These are phyloP conservation scores for Phoma sp. DNA, from an alignment of 2,329 filamentous ascomycete species.

Conservation along the genomic window DNA sequence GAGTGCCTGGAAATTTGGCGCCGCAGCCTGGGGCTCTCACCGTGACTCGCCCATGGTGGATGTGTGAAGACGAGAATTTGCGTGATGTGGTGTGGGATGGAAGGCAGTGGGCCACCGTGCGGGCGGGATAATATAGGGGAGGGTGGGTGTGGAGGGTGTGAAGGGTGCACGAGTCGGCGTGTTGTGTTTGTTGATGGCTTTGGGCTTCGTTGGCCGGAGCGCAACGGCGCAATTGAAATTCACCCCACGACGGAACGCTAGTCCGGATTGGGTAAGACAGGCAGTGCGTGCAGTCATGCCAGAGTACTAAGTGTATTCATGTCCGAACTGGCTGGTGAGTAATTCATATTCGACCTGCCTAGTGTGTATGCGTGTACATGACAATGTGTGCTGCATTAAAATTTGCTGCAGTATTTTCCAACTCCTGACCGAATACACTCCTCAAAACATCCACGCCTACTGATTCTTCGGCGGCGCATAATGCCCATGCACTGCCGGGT, in stretches of 20 bases:
- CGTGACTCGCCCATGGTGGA: constrained; percentile 69
- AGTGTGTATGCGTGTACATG: too few relatives aligned
- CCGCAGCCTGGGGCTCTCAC: constrained; percentile 47
- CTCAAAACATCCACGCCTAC: neutral
- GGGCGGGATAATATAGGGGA: constrained; percentile 6
- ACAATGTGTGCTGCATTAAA: too few relatives aligned
- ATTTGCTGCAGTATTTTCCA: neutral
- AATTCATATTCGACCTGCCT: too few relatives aligned
- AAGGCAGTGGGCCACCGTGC: constrained; percentile 12
- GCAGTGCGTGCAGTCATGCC: too few relatives aligned
- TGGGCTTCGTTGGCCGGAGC: constrained; percentile 16
- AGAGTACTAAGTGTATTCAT: too few relatives aligned
- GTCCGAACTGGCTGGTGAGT: too few relatives aligned
- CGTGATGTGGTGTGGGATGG: constrained; percentile 10
- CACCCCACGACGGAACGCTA: constrained; percentile 23
- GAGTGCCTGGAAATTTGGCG: constrained; percentile 24
- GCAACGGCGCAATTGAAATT: constrained; percentile 25
- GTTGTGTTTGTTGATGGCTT: constrained; percentile 39
- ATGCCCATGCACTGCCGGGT: constrained; percentile 19
- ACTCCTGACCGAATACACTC: neutral
- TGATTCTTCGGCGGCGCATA: constrained; percentile 30
- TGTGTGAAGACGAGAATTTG: constrained; percentile 11
- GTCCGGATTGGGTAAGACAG: neutral
- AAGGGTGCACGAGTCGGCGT: constrained; percentile 19
- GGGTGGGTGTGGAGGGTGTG: constrained; percentile 5